Conservation (phyloP, 331 rosid genomes). For the Malus hybrid region DNA sequence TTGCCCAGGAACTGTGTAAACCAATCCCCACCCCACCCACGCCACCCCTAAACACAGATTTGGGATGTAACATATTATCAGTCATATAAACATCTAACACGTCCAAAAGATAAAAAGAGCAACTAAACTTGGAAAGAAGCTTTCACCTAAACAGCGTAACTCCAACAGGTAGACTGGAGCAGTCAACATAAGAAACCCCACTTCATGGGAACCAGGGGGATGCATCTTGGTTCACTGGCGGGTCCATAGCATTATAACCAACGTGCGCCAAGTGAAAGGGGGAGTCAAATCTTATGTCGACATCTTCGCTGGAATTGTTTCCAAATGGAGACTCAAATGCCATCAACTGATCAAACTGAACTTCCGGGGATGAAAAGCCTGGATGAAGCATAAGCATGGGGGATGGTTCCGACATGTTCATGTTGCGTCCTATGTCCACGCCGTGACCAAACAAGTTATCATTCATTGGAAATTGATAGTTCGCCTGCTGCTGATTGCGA, state of each 20-base stretch:
- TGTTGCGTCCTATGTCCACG: background rate
- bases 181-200: background rate
- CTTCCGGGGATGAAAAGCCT: slow-evolving; percentile 13
- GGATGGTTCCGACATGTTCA: slow-evolving; percentile 1
- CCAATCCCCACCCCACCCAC: too few species aligned
- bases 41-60: background rate
- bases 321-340: slow-evolving; percentile 20
- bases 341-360: slow-evolving; percentile 21
- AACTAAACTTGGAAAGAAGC: background rate
- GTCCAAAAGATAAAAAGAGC: background rate
- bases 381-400: slow-evolving; percentile 1
- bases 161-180: background rate
- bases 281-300: slow-evolving; percentile 26
- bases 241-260: slow-evolving; percentile 11
- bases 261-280: slow-evolving; percentile 15
- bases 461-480: slow-evolving; percentile 14
- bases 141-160: background rate
- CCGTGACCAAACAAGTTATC: slow-evolving; percentile 19
- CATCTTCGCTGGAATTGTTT: background rate
- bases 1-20: background rate
- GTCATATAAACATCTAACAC: background rate
- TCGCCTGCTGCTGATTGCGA: slow-evolving; percentile 16
- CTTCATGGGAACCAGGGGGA: slow-evolving; percentile 23
- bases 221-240: slow-evolving; percentile 18
- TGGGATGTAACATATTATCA: background rate